Evolutionary conservation across 2,329 filamentous ascomycete genomes (phyloP), one percentile per base, ranked within the genome.

Genomic region (Aspergillus pseudoglaucus): DNA sequence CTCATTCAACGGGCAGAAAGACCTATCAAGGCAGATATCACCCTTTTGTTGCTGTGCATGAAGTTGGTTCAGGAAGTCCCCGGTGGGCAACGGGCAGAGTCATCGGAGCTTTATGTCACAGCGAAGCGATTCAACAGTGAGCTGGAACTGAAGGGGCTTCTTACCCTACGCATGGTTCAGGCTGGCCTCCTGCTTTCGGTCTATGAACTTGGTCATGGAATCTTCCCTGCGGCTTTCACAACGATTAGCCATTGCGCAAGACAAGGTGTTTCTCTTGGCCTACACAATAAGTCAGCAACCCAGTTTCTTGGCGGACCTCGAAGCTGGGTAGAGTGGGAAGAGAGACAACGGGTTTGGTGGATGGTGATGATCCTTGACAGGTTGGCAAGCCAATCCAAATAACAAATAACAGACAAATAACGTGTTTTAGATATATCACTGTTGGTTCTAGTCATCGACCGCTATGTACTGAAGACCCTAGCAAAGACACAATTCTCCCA

Each of bases 131-230:
- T 43, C n/a, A 7, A 5, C 8, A 43, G 17, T 12, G n/a, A 30
- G 9, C 41, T 43, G 12, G 20, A 43, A 14, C 4, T 43, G 41
- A 30, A 43, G 14, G 41, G 41, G 5, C 4, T 30, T 32, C 41
- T 43, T 15, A 43, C 41, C 6, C 23, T 43, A 7, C 41, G 23
- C 14, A 43, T 17, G 14, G 23, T 32, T 7, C 46, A 48, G 38
- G 33, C 42, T 22, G 33, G 41, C 12, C 18, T 48, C 8, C 15
- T 48, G n/a, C 32, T 48, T 37, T 18, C 33, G n/a, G 20, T 48
- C 14, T 48, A 48, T 33, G 47, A 46, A 23, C 35, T 48, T 14
- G 47, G 43, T 12, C 47, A 51, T 22, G 48, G 46, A 6, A 47
- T 47, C 9, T 47, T 48, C 46, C 46, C 46, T 2, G 40, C 46